Percentiles rank a stretch among this genome's conserved stretches.
These are phyloP conservation scores for Thraustochytrium striatum DNA, from an alignment of 352 stramenopile species.

Conservation along the genomic window DNA sequence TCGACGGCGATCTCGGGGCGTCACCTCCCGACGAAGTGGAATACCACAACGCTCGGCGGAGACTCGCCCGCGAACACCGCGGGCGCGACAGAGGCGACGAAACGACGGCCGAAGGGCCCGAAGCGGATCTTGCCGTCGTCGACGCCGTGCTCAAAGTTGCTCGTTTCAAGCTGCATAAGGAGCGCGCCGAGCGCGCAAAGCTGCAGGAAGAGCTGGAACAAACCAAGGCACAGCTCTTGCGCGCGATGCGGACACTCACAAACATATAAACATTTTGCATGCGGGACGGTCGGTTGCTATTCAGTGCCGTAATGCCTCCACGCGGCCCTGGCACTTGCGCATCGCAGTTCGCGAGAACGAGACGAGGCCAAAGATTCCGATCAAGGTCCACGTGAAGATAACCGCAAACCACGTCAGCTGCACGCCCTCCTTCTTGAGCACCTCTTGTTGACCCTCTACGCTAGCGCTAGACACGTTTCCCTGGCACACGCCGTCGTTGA, in stretches of 20 bases:
- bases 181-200: neutral
- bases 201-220: slow-evolving; percentile 28
- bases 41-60: too few relatives aligned
- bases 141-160: slow-evolving; percentile 38
- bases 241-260: neutral
- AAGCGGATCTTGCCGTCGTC: neutral
- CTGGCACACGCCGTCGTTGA: slow-evolving; percentile 12
- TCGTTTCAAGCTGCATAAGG: slow-evolving; percentile 28
- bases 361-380: slow-evolving; percentile 12
- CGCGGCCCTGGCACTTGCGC: slow-evolving; percentile 2
- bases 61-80: too few relatives aligned
- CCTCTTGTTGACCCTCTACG: neutral
- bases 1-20: too few relatives aligned
- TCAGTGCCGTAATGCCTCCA: too few relatives aligned
- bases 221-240: slow-evolving; percentile 28
- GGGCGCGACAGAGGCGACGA: neutral
- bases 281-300: too few relatives aligned
- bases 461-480: neutral
- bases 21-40: too few relatives aligned
- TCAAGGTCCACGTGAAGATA: slow-evolving; percentile 32
- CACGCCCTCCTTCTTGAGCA: slow-evolving; percentile 11
- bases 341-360: neutral
- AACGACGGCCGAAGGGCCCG: neutral
- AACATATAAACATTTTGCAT: too few relatives aligned
- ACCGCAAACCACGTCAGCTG: slow-evolving; percentile 44